Conservation (phyloP, 805 yeast genomes). For the Wickerhamia fluorescens region DNA sequence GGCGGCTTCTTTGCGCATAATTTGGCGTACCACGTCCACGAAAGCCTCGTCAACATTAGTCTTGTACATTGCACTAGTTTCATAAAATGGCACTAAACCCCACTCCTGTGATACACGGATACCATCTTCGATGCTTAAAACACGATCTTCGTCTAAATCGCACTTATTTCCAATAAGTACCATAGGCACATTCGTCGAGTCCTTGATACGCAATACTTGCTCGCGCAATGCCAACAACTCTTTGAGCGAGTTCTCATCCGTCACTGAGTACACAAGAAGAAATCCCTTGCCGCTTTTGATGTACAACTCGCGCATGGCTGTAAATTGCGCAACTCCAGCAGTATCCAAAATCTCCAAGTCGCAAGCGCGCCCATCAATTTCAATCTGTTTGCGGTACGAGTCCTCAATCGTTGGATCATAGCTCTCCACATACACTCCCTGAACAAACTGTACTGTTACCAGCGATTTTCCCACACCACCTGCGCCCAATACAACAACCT, state of each 20-base stretch:
- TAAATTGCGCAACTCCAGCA: constrained; percentile 77
- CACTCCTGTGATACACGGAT: constrained; percentile 75
- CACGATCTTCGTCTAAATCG: constrained; percentile 70
- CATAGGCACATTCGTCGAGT: constrained; percentile 72
- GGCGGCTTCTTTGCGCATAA: constrained; percentile 65
- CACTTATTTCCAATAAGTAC: constrained; percentile 89
- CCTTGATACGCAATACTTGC: constrained; percentile 80
- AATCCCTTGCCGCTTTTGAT: constrained; percentile 82
- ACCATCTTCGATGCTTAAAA: constrained; percentile 75
- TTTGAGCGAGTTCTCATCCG: constrained; percentile 58
- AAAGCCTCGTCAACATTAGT: constrained; percentile 90
- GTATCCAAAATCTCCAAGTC: constrained; percentile 67
- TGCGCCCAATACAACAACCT: constrained; percentile 87
- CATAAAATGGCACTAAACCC: constrained; percentile 89
- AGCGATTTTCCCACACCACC: constrained; percentile 98
- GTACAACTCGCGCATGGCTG: constrained; percentile 88
- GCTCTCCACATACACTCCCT: constrained; percentile 80
- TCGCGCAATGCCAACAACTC: constrained; percentile 75
- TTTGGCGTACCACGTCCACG: constrained; percentile 81
- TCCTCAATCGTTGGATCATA: constrained; percentile 98
- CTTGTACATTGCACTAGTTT: constrained; percentile 86
- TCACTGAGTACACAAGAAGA: constrained; percentile 50
- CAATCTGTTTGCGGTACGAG: constrained; percentile 82
- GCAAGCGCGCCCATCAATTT: constrained; percentile 81
- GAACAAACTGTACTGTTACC: constrained; percentile 85